Evolutionary conservation across 1,284 basidiomycete species (phyloP).

Genomic region (Trichosporon faecale): DNA sequence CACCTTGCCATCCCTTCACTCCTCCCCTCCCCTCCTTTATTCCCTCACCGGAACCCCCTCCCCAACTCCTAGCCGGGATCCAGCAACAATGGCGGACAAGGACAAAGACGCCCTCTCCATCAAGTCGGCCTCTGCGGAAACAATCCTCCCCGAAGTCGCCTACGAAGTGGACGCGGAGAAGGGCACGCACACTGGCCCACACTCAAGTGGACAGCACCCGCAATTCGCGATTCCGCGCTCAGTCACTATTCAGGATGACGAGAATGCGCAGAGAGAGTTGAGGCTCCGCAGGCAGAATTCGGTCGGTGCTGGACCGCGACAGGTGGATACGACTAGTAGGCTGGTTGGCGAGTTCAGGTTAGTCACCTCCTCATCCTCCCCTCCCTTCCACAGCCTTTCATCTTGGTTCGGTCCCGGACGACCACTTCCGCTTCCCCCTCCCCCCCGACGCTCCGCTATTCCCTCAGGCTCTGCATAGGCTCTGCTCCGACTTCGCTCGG

Average conservation of each 20-base stretch:
- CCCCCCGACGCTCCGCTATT: neutral
- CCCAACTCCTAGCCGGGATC: neutral
- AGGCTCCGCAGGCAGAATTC: slow-evolving; percentile 33
- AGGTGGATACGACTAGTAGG: slow-evolving; percentile 30
- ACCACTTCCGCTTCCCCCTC: neutral
- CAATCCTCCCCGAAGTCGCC: slow-evolving; percentile 14
- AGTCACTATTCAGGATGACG: slow-evolving; percentile 31
- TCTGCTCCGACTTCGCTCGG: neutral
- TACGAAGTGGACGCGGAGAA: slow-evolving; percentile 9
- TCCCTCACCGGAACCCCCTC: neutral
- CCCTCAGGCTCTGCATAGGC: neutral
- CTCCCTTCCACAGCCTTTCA: slow-evolving; percentile 33
- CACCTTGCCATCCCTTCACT: neutral
- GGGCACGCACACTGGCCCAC: neutral
- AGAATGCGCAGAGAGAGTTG: slow-evolving; percentile 20
- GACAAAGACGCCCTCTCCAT: neutral
- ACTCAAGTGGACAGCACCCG: neutral
- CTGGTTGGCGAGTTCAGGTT: slow-evolving; percentile 46
- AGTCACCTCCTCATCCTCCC: neutral
- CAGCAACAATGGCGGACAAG: slow-evolving; percentile 12
- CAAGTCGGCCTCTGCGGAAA: neutral
- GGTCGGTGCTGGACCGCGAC: slow-evolving; percentile 25
- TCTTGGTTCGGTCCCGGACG: neutral
- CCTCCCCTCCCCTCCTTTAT: neutral
- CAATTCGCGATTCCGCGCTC: slow-evolving; percentile 22